Percentiles rank a stretch among this genome's conserved stretches.
These are phyloP conservation scores for Fusarium lyarnte DNA, from an alignment of 2,329 filamentous ascomycete species.

Conservation along the genomic window DNA sequence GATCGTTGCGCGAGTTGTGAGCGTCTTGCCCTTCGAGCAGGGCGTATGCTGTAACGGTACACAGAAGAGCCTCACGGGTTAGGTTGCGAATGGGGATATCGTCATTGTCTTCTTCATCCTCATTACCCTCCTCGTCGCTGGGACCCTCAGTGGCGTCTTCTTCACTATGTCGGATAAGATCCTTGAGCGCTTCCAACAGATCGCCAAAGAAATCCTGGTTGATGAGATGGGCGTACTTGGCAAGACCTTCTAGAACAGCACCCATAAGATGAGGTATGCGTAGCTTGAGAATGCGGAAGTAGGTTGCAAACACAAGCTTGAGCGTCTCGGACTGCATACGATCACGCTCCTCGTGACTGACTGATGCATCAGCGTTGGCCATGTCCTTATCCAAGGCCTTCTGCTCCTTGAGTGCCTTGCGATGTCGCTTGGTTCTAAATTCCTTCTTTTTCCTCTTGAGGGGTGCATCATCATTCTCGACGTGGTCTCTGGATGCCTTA, in stretches of 20 bases:
- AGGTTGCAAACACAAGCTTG: slow-evolving; percentile 93
- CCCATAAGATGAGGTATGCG: slow-evolving; percentile 88
- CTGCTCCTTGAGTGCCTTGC: slow-evolving; percentile 85
- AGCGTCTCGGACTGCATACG: slow-evolving; percentile 94
- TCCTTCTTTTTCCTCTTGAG: slow-evolving; percentile 76
- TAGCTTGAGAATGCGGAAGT: slow-evolving; percentile 92
- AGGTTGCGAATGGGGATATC: slow-evolving; percentile 70
- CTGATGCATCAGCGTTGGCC: slow-evolving; percentile 88
- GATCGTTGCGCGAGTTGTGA: slow-evolving; percentile 79
- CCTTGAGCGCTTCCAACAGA: slow-evolving; percentile 91
- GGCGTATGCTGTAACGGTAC: slow-evolving; percentile 96
- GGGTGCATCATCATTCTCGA: slow-evolving; percentile 68
- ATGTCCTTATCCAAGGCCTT: slow-evolving; percentile 93
- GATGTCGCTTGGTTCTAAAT: slow-evolving; percentile 87
- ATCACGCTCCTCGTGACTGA: slow-evolving; percentile 92
- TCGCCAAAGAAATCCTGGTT: slow-evolving; percentile 99
- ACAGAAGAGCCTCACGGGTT: slow-evolving; percentile 88
- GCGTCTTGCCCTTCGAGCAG: slow-evolving; percentile 94
- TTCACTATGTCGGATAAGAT: slow-evolving; percentile 83
- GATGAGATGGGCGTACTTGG: slow-evolving; percentile 94
- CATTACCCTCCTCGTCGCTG: slow-evolving; percentile 56
- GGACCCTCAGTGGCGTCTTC: slow-evolving; percentile 60
- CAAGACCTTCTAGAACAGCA: slow-evolving; percentile 93
- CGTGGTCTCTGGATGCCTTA: slow-evolving; percentile 80
- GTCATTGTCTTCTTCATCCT: slow-evolving; percentile 58